Percentiles rank a stretch among this genome's conserved stretches.
Evolutionary conservation across 441 rosid genomes (phyloP).

Genomic region (Biscutella auriculata): DNA sequence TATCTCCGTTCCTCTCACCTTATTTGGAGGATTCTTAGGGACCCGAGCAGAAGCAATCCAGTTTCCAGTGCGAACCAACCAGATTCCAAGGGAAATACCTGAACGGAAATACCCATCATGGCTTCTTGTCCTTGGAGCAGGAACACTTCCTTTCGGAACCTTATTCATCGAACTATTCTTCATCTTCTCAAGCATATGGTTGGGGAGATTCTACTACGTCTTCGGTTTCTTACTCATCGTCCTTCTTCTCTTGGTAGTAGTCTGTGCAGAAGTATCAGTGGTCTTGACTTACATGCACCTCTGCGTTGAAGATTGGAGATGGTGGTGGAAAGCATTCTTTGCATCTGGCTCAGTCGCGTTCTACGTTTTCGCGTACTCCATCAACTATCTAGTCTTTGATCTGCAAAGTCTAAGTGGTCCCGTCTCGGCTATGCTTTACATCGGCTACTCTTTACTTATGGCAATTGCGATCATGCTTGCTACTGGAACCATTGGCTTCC

Average conservation of each 20-base stretch:
- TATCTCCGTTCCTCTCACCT: conserved; percentile 88
- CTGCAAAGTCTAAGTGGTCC: conserved; percentile 94
- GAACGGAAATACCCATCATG: conserved; percentile 90
- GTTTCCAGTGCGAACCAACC: conserved; percentile 86
- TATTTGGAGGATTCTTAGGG: conserved; percentile 79
- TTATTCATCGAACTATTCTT: conserved; percentile 90
- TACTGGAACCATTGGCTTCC: conserved; percentile 81
- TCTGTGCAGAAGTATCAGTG: conserved; percentile 91
- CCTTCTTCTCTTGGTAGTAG: conserved; percentile 52
- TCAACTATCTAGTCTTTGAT: conserved; percentile 82
- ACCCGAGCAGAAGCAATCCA: conserved; percentile 60
- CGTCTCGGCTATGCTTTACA: conserved; percentile 72
- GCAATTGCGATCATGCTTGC: conserved; percentile 90
- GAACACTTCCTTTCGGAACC: conserved; percentile 93
- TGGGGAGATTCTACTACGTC: conserved; percentile 86
- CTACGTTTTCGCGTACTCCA: conserved; percentile 77
- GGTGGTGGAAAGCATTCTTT: conserved; percentile 99
- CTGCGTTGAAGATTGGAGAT: conserved; percentile 91
- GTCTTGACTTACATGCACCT: conserved; percentile 96
- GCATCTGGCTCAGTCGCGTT: conserved; percentile 89
- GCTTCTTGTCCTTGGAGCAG: conserved; percentile 97
- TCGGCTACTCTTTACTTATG: conserved; percentile 84
- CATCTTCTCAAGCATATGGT: conserved; percentile 92
- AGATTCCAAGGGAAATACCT: conserved; percentile 95
- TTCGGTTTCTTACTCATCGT: conserved; percentile 85